These are phyloP conservation scores for Coprinellus micaceus DNA, from an alignment of 768 basidiomycete genomes.

Conservation along the genomic window DNA sequence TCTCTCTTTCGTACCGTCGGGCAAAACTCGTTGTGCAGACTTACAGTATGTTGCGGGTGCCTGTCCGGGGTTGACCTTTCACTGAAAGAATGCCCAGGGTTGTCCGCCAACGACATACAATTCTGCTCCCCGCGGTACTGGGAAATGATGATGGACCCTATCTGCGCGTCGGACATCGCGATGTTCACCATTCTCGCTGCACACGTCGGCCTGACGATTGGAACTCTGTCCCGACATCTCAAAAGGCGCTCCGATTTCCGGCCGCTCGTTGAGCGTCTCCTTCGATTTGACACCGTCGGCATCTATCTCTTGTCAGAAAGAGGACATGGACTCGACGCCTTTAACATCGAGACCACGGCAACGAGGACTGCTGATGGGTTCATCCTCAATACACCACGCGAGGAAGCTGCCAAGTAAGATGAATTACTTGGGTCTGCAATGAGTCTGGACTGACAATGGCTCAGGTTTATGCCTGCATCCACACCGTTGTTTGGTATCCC, in stretches of 20 bases:
- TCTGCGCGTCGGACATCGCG: constrained; percentile 47
- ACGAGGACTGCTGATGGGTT: constrained; percentile 47
- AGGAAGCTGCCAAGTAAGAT: constrained; percentile 56
- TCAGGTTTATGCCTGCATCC: constrained; percentile 58
- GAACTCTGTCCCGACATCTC: constrained; percentile 50
- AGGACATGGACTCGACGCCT: constrained; percentile 58
- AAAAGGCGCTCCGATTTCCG: constrained; percentile 45
- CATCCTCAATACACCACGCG: constrained; percentile 51
- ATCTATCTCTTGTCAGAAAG: constrained; percentile 53
- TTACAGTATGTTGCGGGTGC: constrained; percentile 34
- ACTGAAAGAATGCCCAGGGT: constrained; percentile 24
- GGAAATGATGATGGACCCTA: constrained; percentile 52
- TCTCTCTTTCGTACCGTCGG: constrained; percentile 47
- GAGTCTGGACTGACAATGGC: constrained; percentile 6
- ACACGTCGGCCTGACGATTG: constrained; percentile 51
- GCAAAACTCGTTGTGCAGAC: constrained; percentile 47
- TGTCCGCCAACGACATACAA: constrained; percentile 46
- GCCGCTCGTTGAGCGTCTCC: constrained; percentile 45
- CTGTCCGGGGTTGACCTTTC: background rate
- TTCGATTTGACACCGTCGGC: constrained; percentile 51
- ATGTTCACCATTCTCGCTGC: constrained; percentile 51
- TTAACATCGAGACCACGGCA: constrained; percentile 61
- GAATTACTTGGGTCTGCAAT: background rate
- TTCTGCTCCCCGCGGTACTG: constrained; percentile 48
- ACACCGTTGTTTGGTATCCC: constrained; percentile 50